phyloP scores from a whole-genome alignment of 2,329 filamentous ascomycete species.

The Eutypa lata region DNA sequence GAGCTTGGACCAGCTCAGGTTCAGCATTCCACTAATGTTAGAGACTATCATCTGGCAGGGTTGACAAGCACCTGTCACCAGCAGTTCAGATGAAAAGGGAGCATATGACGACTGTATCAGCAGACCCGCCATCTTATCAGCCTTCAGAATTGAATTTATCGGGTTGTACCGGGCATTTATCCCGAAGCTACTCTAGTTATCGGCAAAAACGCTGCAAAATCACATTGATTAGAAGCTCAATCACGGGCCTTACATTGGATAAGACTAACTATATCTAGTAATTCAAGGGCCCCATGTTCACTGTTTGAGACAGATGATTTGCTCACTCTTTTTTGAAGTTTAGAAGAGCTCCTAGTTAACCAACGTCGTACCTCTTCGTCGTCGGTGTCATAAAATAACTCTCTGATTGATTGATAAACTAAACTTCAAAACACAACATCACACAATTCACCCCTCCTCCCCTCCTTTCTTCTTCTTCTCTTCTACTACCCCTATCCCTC shows the following conservation, averaged over 20 bases:
- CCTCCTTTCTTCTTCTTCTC: neutral
- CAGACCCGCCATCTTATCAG: neutral
- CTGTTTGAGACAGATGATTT: neutral
- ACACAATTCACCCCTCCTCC: neutral
- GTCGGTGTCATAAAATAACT: neutral
- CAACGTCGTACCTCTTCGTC: neutral
- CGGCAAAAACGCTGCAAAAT: constrained; percentile 1
- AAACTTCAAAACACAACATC: neutral
- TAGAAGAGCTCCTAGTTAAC: neutral
- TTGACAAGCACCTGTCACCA: neutral
- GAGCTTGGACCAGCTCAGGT: neutral
- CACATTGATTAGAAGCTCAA: neutral
- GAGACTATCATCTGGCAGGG: neutral
- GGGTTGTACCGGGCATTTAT: constrained; percentile 7
- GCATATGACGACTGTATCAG: constrained; percentile 1
- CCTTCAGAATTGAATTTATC: neutral
- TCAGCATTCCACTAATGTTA: neutral
- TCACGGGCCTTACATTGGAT: neutral
- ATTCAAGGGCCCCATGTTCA: neutral
- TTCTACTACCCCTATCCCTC: neutral
- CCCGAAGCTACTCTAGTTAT: constrained; percentile 1
- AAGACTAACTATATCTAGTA: neutral
- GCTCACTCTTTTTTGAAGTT: neutral
- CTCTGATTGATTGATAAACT: neutral
- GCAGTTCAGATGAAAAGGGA: neutral